Base-by-base conservation (phyloP, 2,329 filamentous ascomycete genomes). In the Arthrobotrys musiformis region DNA sequence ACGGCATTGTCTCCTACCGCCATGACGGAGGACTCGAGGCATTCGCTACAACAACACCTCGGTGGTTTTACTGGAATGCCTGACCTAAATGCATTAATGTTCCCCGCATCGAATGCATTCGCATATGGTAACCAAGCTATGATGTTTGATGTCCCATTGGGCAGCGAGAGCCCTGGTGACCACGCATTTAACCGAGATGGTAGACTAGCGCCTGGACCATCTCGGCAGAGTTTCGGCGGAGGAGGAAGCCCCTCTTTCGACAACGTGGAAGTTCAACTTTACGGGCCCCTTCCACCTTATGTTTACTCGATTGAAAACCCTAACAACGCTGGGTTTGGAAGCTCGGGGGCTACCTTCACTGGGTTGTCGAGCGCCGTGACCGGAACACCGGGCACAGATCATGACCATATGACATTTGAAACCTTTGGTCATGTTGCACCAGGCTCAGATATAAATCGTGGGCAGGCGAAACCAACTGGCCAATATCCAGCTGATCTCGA, bases 11-110 rank as follows among this genome's bases (percentile, higher is more conserved):
- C 78, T 4, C 80, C 82, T 7, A 81, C 80, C 13, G 26, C 62
- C 28, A 56, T 63, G 40, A 13, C 40, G 4, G 66, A 77, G 28
- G 73, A 70, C 19, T 35, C 66, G 2, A 64, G 58, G n/a, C 60
- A 67, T 37, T 78, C 62, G 79, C 79, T 78, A 79, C 70, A 81
- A 81, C 64, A 82, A 80, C 33, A 82, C 83, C 54, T 88, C 85
- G 80, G 84, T 85, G 3, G 78, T 9, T 72, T 69, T 35, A 79
- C 78, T 22, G 79, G 78, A 7, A 85, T 93, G 15, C 88, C 91
- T 79, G 91, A 92, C 81, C 86, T 94, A 5, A 90, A 90, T 73
- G 89, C 90, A 2, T 89, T 94, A 84, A 93, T 94, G 90, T 94
- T 94, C 81, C 90, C 91, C 0, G 91, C 91, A 0, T 87, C 89